These are phyloP conservation scores for Penicillium sp. DNA, from an alignment of 2,329 filamentous ascomycete genomes.

Conservation along the genomic window DNA sequence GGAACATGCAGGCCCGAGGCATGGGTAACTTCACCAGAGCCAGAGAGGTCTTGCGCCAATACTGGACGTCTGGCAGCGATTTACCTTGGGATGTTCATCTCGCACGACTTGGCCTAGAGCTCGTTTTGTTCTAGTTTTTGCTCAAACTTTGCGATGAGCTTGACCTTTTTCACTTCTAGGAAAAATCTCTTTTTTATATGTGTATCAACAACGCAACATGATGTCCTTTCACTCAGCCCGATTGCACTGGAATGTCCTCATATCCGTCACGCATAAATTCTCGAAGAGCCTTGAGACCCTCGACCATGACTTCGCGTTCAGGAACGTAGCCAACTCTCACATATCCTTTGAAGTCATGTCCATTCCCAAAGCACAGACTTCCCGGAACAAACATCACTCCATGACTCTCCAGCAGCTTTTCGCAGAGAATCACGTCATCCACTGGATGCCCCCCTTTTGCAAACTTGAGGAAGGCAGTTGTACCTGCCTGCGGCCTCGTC, in stretches of 20 bases:
- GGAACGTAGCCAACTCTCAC: constrained; percentile 71
- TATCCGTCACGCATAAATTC: constrained; percentile 50
- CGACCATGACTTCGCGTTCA: constrained; percentile 58
- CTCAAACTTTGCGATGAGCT: not conserved
- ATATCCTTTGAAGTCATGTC: constrained; percentile 61
- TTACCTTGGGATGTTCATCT: constrained; percentile 21
- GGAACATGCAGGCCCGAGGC: constrained; percentile 22
- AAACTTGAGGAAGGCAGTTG: constrained; percentile 69
- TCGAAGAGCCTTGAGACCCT: constrained; percentile 53
- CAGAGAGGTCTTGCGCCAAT: constrained; percentile 12
- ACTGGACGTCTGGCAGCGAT: constrained; percentile 17
- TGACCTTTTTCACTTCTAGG: not conserved
- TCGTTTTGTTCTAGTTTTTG: constrained; percentile 20
- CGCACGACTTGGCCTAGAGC: constrained; percentile 14
- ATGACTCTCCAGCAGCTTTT: constrained; percentile 56
- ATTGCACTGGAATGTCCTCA: constrained; percentile 38
- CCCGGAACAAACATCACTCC: constrained; percentile 70
- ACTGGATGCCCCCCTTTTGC: constrained; percentile 53
- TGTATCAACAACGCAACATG: not conserved
- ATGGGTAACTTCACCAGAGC: constrained; percentile 28
- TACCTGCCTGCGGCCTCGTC: constrained; percentile 67
- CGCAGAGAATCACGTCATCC: constrained; percentile 63
- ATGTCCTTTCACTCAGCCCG: not conserved
- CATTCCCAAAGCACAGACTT: constrained; percentile 62
- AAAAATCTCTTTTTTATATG: not conserved